Percentiles rank a stretch among this genome's conserved stretches.
These are phyloP conservation scores for Candida fluviatilis DNA, from an alignment of 805 yeast species.

Conservation along the genomic window DNA sequence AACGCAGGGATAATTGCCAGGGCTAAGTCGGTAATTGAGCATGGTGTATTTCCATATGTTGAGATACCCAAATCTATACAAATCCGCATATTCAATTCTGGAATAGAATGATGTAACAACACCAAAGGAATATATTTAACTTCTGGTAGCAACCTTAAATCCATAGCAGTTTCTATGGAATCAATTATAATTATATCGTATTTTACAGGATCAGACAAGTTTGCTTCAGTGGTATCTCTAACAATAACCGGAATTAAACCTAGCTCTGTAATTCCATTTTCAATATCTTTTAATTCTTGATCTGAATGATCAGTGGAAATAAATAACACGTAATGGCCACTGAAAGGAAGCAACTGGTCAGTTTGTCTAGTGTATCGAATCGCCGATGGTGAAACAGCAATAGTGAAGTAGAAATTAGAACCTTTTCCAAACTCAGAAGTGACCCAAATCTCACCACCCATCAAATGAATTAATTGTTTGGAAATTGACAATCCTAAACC, in stretches of 20 bases:
- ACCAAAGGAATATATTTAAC: slow-evolving; percentile 85
- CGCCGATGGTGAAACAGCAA: slow-evolving; percentile 70
- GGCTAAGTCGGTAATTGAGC: slow-evolving; percentile 76
- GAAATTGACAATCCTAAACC: slow-evolving; percentile 88
- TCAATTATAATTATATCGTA: slow-evolving; percentile 84
- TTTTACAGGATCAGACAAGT: slow-evolving; percentile 50
- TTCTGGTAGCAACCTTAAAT: slow-evolving; percentile 64
- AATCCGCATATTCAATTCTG: slow-evolving; percentile 72
- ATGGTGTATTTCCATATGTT: slow-evolving; percentile 85
- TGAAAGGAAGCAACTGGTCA: slow-evolving; percentile 69
- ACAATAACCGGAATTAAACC: slow-evolving; percentile 63
- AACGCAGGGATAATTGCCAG: slow-evolving; percentile 81
- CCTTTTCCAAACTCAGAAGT: slow-evolving; percentile 77
- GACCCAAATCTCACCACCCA: slow-evolving; percentile 96
- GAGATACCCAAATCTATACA: slow-evolving; percentile 85
- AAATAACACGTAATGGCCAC: slow-evolving; percentile 64
- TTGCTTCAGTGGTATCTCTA: slow-evolving; percentile 52
- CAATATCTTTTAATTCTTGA: slow-evolving; percentile 48
- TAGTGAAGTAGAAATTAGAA: slow-evolving; percentile 77
- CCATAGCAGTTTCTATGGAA: slow-evolving; percentile 68
- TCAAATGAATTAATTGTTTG: slow-evolving; percentile 77
- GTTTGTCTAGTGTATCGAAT: slow-evolving; percentile 59
- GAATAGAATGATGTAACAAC: slow-evolving; percentile 67
- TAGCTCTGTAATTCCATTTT: slow-evolving; percentile 46
- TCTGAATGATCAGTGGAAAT: slow-evolving; percentile 61